Evolutionary conservation across 768 basidiomycete species (phyloP), one percentile per base, ranked within the genome.

Genomic region (Kwoniella europaea): DNA sequence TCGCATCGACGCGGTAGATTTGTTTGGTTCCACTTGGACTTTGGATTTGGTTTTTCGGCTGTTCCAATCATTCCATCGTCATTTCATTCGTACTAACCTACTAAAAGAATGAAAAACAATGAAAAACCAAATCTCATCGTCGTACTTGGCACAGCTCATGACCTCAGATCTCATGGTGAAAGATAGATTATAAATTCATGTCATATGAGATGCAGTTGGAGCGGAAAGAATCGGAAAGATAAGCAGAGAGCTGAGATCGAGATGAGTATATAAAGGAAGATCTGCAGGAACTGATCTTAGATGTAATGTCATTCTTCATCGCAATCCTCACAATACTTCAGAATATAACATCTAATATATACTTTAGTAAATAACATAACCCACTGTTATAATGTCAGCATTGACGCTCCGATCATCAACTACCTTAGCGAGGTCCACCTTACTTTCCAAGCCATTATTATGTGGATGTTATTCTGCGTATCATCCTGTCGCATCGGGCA

Each of bases 341-440:
- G 10, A 7, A 61, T 22, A 58, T 9, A 55, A n/a, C 24, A 55
- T 22, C 24, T 7, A 20, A 52, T 16, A 15, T 52, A 52, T 9
- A 15, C 2, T 58, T 10, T 27, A 22, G 16, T 18, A 4, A 15
- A 15, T 22, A n/a, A 46, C 44, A 24, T 24, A 64, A 46, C 20
- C 20, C 7, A 18, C 46, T 22, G 24, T 41, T 7, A 67, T 67
- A 55, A 67, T 67, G 65, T 67, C 65, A 4, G 43, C 65, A 16
- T 22, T 67, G 20, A 41, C 44, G 5, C 24, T 59, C 12, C 27
- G 65, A 67, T 43, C 55, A 29, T 20, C 29, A 55, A 12, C 24
- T 7, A 56, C 65, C n/a, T 27, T 67, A 29, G 65, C 65, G 10
- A 55, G 56, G 20, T 58, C 57, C n/a, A 44, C 65, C 35, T 29